phyloP scores from a whole-genome alignment of 345 rosid species.

The Populus deltoides region DNA sequence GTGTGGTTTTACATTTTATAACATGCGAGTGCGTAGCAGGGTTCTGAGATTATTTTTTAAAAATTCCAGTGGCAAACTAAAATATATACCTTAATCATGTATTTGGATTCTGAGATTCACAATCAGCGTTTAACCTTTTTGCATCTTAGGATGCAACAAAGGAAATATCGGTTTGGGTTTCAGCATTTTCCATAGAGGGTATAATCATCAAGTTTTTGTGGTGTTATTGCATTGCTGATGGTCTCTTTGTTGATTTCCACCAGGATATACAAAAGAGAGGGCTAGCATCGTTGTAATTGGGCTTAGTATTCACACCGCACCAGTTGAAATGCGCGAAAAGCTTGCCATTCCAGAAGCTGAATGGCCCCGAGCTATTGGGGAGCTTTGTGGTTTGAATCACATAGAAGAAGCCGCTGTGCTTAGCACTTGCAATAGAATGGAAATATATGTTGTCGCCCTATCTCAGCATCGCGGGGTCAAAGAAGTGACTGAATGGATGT shows the following conservation, averaged over 20 bases:
- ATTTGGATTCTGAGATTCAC: too few relatives aligned
- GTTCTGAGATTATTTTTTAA: too few relatives aligned
- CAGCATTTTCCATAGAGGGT: not conserved
- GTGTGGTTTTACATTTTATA: too few relatives aligned
- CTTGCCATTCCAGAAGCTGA: conserved; percentile 58
- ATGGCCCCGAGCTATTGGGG: conserved; percentile 59
- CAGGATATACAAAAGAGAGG: conserved; percentile 53
- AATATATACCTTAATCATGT: too few relatives aligned
- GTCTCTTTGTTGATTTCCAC: not conserved
- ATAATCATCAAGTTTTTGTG: not conserved
- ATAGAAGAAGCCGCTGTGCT: conserved; percentile 64
- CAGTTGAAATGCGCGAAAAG: conserved; percentile 53
- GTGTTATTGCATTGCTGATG: not conserved
- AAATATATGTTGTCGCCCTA: conserved; percentile 49
- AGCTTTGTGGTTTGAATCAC: conserved; percentile 81
- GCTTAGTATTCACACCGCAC: conserved; percentile 44
- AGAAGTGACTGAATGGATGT: conserved; percentile 58
- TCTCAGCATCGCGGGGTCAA: conserved; percentile 57
- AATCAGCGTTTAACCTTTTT: too few relatives aligned
- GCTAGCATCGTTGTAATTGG: conserved; percentile 51
- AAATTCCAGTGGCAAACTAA: too few relatives aligned
- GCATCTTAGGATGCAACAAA: too few relatives aligned
- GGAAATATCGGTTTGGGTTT: too few relatives aligned
- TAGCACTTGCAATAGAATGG: conserved; percentile 58
- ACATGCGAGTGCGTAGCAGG: too few relatives aligned